Conservation (phyloP, 108 stramenopile genomes). For the Nitzschia palea region DNA sequence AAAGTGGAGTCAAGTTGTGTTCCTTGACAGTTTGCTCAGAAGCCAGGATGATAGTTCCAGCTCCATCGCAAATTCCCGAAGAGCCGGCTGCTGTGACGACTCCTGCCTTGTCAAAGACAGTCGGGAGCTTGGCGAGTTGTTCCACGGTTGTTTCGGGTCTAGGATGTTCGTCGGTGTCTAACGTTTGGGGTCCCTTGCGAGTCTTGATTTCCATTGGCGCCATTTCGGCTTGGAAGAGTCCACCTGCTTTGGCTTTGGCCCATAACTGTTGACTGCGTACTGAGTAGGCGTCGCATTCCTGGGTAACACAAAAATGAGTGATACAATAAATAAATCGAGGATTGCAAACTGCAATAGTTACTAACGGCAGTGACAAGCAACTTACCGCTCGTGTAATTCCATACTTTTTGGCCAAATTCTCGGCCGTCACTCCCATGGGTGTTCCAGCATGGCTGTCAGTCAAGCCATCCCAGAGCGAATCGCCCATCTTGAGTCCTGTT, state of each 20-base stretch:
- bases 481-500: conserved; percentile 69
- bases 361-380: background rate
- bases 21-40: conserved; percentile 84
- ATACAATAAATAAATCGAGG: background rate
- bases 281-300: conserved; percentile 91
- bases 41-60: conserved; percentile 90
- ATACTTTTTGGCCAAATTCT: conserved; percentile 94
- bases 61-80: conserved; percentile 97
- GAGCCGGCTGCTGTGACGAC: conserved; percentile 95
- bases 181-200: conserved; percentile 73
- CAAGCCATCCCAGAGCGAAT: conserved; percentile 79
- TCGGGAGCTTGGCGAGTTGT: conserved; percentile 78
- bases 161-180: conserved; percentile 97
- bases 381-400: conserved; percentile 77
- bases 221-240: conserved; percentile 91
- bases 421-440: conserved; percentile 98
- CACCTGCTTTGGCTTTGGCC: conserved; percentile 68
- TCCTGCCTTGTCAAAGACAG: conserved; percentile 97
- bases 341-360: background rate
- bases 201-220: conserved; percentile 89
- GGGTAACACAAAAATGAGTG: background rate
- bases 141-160: conserved; percentile 87
- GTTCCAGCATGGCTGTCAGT: conserved; percentile 88
- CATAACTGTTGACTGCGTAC: conserved; percentile 86
- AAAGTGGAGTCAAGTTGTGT: conserved; percentile 87